Evolutionary conservation across 495 filamentous ascomycete genomes (phyloP), one percentile per base, ranked within the genome.

Genomic region (Aspergillus egyptiacus): DNA sequence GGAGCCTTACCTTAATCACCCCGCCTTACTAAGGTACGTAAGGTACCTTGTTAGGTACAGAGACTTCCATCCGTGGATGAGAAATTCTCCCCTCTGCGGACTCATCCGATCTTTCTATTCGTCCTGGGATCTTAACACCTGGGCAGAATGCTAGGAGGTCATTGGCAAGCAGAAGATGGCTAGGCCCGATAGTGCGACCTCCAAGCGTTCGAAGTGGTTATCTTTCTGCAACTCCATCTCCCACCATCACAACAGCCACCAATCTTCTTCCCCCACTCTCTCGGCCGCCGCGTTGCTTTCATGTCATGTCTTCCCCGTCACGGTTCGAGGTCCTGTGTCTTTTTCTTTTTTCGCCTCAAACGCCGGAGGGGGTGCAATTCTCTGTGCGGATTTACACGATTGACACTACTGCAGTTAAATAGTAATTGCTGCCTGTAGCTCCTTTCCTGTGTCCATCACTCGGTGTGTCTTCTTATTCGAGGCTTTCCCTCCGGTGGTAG

Each of bases 271-370:
- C 22, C 28, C 41, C 27, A 9, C 17, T 31, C 41, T 18, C 27
- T 44, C 28, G 4, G 41, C 23, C n/a, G 34, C 15, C n/a, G n/a
- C 15, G 34, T 15, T 41, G 23, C 38, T 28, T 17, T 41, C n/a
- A 15, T 41, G 23, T 40, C 11, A 17, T n/a, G n/a, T n/a, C n/a
- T n/a, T n/a, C n/a, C n/a, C n/a, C n/a, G n/a, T n/a, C n/a, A n/a
- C n/a, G n/a, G n/a, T n/a, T n/a, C n/a, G n/a, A n/a, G n/a, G n/a
- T n/a, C n/a, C n/a, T n/a, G n/a, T n/a, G n/a, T n/a, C n/a, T n/a
- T n/a, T n/a, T n/a, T n/a, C n/a, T n/a, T n/a, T 28, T 39, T 44
- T 44, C 41, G 41, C 41, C 41, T 44, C 41, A 44, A 32, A 11
- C 14, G 6, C 31, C n/a, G 40, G n/a, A n/a, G 31, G 27, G 40